These are phyloP conservation scores for Zymoseptoria crescenta DNA, from an alignment of 2,329 filamentous ascomycete species.

Conservation along the genomic window DNA sequence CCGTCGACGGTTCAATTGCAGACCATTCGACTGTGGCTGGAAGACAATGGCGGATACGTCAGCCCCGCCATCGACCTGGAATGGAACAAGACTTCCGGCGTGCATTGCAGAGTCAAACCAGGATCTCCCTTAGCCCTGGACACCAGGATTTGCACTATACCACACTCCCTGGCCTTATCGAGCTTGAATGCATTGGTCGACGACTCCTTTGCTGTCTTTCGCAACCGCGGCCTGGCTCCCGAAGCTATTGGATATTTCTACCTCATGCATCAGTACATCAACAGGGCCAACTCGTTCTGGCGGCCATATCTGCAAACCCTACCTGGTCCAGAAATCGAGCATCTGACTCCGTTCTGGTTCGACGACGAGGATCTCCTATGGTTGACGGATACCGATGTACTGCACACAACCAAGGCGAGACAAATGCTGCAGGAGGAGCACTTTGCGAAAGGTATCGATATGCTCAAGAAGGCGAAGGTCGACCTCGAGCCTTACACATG, in stretches of 20 bases:
- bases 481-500: constrained; percentile 35
- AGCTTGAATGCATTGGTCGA: constrained; percentile 32
- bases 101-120: constrained; percentile 20
- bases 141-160: constrained; percentile 21
- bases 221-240: constrained; percentile 18
- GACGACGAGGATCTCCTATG: constrained; percentile 27
- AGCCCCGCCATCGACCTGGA: constrained; percentile 22
- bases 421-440: constrained; percentile 31
- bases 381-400: constrained; percentile 31
- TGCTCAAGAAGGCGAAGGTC: constrained; percentile 25
- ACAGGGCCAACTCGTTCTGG: constrained; percentile 30
- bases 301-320: constrained; percentile 30
- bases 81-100: constrained; percentile 18
- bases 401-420: constrained; percentile 25
- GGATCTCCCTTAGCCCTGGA: constrained; percentile 12
- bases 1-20: constrained; percentile 6
- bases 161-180: constrained; percentile 29
- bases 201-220: constrained; percentile 26
- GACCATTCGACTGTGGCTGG: constrained; percentile 26
- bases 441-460: constrained; percentile 27
- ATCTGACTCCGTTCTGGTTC: constrained; percentile 30
- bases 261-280: constrained; percentile 29
- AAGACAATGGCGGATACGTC: constrained; percentile 25
- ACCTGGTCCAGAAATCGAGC: constrained; percentile 25
- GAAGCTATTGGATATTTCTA: constrained; percentile 32